Conservation (phyloP, 2,329 filamentous ascomycete genomes). For the Rachicladosporium sp. region DNA sequence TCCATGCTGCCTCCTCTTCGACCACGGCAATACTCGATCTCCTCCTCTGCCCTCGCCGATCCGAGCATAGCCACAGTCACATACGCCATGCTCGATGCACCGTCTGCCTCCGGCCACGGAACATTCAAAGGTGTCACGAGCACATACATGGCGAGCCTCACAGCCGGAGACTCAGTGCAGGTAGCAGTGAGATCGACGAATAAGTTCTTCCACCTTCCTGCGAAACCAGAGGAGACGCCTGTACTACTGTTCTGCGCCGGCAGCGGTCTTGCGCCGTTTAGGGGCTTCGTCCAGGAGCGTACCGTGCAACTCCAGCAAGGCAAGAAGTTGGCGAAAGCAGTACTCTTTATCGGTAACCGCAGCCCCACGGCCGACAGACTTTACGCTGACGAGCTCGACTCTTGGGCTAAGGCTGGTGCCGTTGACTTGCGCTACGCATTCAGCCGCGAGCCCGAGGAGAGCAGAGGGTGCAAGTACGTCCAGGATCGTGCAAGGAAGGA, state of each 20-base stretch:
- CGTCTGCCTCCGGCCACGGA: conserved; percentile 39
- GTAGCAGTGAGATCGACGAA: conserved; percentile 25
- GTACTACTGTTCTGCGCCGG: conserved; percentile 42
- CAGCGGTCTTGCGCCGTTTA: conserved; percentile 39
- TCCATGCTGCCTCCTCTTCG: conserved; percentile 15
- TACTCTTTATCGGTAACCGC: conserved; percentile 28
- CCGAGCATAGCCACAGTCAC: conserved; percentile 26
- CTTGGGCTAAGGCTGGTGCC: conserved; percentile 8
- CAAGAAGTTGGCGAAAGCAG: conserved; percentile 11
- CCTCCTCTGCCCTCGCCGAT: conserved; percentile 24
- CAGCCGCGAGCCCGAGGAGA: conserved; percentile 24
- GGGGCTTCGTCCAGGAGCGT: conserved; percentile 28
- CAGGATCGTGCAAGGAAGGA: conserved; percentile 40
- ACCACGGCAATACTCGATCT: conserved; percentile 15
- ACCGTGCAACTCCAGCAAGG: conserved; percentile 18
- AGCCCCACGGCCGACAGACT: conserved; percentile 31
- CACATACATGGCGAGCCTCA: conserved; percentile 26
- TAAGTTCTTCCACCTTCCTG: conserved; percentile 34
- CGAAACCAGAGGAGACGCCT: conserved; percentile 25
- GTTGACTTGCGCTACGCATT: conserved; percentile 7
- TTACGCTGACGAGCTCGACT: conserved; percentile 12
- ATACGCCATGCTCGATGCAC: conserved; percentile 28
- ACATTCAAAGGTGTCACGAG: conserved; percentile 27
- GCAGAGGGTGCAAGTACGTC: conserved; percentile 35
- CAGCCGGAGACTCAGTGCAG: conserved; percentile 42